Evolutionary conservation across 129 eudicot genomes (phyloP), one percentile per base, ranked within the genome.

Genomic region (Oenanthe sinensis): DNA sequence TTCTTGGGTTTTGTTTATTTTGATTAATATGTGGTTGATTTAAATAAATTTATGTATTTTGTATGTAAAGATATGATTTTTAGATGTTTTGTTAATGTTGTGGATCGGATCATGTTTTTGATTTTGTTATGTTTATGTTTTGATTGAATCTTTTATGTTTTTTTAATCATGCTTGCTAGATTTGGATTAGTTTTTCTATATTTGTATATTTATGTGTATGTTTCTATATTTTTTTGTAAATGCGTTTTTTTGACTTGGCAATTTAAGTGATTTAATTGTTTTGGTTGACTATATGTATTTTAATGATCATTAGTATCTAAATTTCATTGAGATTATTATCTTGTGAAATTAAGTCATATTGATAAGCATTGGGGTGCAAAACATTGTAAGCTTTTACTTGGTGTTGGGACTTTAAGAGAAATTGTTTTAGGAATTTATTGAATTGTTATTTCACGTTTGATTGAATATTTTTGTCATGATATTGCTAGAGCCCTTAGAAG

Each of bases 171-270:
- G 77, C 17, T 73, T 44, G 54, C 55, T 73, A 44, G 48, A 40
- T 73, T 73, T 73, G 76, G 36, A 44, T 73, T 43, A 5, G 52
- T 73, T 73, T 73, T 73, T 73, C 54, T 46, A 42, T 44, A 73
- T 19, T n/a, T n/a, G 5, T 63, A 36, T 69, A 42, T 39, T 42
- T 14, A 43, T 43, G 36, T 72, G 8, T 9, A 12, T 36, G 30
- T 43, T 74, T 45, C 19, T 28, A 15, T 46, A 1, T 5, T 60
- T 15, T 60, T 4, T n/a, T 60, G 2, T 9, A 9, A 60, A 60
- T 60, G 22, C n/a, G 3, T 44, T 20, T 5, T 42, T 28, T 72
- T 72, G 76, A 72, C 54, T 42, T 60, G 68, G 30, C 5, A 60
- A 24, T 5, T 8, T 9, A 60, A n/a, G 24, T 58, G 26, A 22